Evolutionary conservation across 148 eudicot species (phyloP).

Genomic region (Rhododendron mucronatum): DNA sequence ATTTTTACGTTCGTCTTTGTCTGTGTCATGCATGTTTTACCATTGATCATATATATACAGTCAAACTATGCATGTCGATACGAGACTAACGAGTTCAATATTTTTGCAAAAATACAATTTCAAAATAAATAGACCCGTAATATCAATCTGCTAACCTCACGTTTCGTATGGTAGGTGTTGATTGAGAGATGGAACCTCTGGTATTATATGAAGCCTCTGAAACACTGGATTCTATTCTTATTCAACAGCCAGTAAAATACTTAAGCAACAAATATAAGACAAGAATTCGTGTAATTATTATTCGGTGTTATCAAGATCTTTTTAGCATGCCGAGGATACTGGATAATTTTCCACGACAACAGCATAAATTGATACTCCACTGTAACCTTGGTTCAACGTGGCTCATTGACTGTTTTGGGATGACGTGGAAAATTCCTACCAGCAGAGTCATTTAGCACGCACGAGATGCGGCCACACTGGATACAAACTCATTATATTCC

Average conservation of each 20-base stretch:
- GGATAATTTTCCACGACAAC: neutral
- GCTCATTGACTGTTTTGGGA: neutral
- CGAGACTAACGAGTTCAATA: neutral
- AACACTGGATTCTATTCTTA: neutral
- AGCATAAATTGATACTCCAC: too few relatives aligned
- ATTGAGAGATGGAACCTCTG: neutral
- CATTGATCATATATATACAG: too few relatives aligned
- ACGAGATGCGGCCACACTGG: neutral
- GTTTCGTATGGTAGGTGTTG: neutral
- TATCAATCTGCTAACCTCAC: too few relatives aligned
- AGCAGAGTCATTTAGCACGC: neutral
- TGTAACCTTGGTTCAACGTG: too few relatives aligned
- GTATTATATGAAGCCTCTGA: too few relatives aligned
- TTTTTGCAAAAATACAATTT: too few relatives aligned
- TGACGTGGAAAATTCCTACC: neutral
- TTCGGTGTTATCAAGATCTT: neutral
- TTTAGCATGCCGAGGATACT: neutral
- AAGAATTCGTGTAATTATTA: too few relatives aligned
- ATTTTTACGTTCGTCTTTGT: too few relatives aligned
- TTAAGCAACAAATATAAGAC: neutral
- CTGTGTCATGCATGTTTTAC: too few relatives aligned
- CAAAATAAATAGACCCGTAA: too few relatives aligned
- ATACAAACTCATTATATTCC: neutral
- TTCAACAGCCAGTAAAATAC: neutral
- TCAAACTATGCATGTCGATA: neutral